phyloP scores from a whole-genome alignment of 2,329 filamentous ascomycete species.

The Colletotrichum viniferum region DNA sequence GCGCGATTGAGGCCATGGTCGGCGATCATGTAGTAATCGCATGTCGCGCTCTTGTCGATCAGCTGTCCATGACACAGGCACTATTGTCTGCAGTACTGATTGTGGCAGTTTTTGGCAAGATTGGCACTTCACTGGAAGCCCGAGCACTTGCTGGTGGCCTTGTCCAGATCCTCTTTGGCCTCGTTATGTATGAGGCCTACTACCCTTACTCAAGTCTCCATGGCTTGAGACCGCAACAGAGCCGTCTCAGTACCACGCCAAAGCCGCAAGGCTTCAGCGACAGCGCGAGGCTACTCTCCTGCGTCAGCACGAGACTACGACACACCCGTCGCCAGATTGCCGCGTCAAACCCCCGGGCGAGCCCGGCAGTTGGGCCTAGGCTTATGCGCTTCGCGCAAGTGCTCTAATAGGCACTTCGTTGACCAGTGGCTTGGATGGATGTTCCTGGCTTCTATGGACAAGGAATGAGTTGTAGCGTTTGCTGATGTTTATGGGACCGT shows the following conservation, averaged over 20 bases:
- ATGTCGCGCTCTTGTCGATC: background rate
- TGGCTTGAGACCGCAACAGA: slow-evolving; percentile 19
- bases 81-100: background rate
- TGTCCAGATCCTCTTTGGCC: background rate
- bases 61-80: background rate
- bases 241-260: slow-evolving; percentile 10
- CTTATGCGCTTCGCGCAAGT: slow-evolving; percentile 6
- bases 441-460: background rate
- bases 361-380: background rate
- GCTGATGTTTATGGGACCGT: slow-evolving; percentile 14
- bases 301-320: slow-evolving; percentile 16
- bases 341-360: background rate
- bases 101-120: background rate
- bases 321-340: background rate
- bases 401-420: background rate
- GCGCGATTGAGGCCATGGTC: background rate
- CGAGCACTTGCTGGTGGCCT: background rate
- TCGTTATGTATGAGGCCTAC: background rate
- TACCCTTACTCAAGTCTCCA: background rate
- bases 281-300: slow-evolving; percentile 15
- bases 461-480: background rate
- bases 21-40: background rate
- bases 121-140: background rate
- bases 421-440: background rate
- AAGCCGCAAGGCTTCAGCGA: slow-evolving; percentile 12